A percentile compares a stretch with the other conserved stretches of the same genome.
Evolutionary conservation across 2,329 filamentous ascomycete species (phyloP).

Genomic region (Colletotrichum sp.): DNA sequence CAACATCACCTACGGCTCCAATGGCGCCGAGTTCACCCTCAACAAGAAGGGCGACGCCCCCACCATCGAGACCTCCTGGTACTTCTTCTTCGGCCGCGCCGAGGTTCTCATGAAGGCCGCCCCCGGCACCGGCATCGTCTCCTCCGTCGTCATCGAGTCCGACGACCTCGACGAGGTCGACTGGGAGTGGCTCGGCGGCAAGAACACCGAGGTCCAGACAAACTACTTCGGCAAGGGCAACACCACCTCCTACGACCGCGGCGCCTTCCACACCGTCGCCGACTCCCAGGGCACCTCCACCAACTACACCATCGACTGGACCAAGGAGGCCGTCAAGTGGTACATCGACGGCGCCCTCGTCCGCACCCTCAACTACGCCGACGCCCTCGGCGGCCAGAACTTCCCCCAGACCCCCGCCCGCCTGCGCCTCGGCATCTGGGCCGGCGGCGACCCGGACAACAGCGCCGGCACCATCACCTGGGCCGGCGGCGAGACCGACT

Average conservation of each 20-base stretch:
- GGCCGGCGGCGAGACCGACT: slow-evolving; percentile 54
- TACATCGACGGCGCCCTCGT: slow-evolving; percentile 61
- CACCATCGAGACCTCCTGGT: slow-evolving; percentile 73
- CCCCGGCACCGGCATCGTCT: slow-evolving; percentile 68
- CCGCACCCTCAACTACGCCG: slow-evolving; percentile 52
- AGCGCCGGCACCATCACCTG: slow-evolving; percentile 51
- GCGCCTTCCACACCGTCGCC: slow-evolving; percentile 58
- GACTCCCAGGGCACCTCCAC: slow-evolving; percentile 40
- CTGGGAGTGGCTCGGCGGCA: slow-evolving; percentile 81
- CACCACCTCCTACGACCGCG: slow-evolving; percentile 68
- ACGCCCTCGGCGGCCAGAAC: slow-evolving; percentile 52
- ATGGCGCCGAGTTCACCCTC: slow-evolving; percentile 56
- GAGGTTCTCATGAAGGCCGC: slow-evolving; percentile 60
- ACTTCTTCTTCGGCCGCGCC: slow-evolving; percentile 84
- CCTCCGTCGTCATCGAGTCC: slow-evolving; percentile 76
- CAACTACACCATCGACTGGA: slow-evolving; percentile 65
- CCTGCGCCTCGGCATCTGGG: slow-evolving; percentile 50
- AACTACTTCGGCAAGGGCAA: slow-evolving; percentile 84
- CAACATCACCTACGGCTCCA: slow-evolving; percentile 27
- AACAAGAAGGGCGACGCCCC: slow-evolving; percentile 59
- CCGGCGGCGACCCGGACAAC: slow-evolving; percentile 43
- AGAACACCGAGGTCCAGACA: slow-evolving; percentile 72
- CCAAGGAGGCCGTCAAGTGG: slow-evolving; percentile 54
- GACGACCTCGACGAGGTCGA: slow-evolving; percentile 84
- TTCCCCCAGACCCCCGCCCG: slow-evolving; percentile 66